Evolutionary conservation across 2,329 filamentous ascomycete species (phyloP).

Genomic region (Pyricularia sp.): DNA sequence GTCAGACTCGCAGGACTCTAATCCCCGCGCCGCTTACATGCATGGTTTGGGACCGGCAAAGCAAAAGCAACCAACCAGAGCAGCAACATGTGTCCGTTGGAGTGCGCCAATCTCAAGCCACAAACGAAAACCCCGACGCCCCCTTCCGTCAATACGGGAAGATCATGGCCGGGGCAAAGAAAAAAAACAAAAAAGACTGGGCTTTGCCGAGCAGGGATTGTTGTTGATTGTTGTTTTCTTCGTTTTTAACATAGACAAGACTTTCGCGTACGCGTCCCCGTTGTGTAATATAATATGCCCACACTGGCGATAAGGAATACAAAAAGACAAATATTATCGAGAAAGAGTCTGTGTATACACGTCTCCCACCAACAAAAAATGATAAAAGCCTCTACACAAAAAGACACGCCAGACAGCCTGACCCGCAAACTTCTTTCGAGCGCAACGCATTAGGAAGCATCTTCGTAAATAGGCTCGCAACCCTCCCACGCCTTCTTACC

Average conservation of each 20-base stretch:
- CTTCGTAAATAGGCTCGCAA: slow-evolving; percentile 62
- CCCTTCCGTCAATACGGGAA: not conserved
- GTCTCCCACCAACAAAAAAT: not conserved
- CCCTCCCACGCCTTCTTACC: slow-evolving; percentile 50
- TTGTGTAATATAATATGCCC: not conserved
- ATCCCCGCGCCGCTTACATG: not conserved
- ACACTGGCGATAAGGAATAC: not conserved
- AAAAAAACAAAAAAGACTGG: not conserved
- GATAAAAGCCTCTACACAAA: not conserved
- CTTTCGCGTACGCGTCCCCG: not conserved
- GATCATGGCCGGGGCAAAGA: not conserved
- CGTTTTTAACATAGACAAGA: not conserved
- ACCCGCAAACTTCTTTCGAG: too few species aligned
- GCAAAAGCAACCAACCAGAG: not conserved
- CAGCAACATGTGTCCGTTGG: not conserved
- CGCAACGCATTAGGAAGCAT: not conserved
- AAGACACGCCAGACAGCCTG: too few species aligned
- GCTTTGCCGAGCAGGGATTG: not conserved
- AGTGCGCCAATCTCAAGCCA: not conserved
- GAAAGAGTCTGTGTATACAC: not conserved
- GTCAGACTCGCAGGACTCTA: not conserved
- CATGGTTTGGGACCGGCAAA: not conserved
- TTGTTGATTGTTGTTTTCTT: not conserved
- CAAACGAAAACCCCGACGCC: not conserved
- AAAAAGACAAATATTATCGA: not conserved